Evolutionary conservation across 2,329 filamentous ascomycete genomes (phyloP).

Genomic region (Didymella glomerata): DNA sequence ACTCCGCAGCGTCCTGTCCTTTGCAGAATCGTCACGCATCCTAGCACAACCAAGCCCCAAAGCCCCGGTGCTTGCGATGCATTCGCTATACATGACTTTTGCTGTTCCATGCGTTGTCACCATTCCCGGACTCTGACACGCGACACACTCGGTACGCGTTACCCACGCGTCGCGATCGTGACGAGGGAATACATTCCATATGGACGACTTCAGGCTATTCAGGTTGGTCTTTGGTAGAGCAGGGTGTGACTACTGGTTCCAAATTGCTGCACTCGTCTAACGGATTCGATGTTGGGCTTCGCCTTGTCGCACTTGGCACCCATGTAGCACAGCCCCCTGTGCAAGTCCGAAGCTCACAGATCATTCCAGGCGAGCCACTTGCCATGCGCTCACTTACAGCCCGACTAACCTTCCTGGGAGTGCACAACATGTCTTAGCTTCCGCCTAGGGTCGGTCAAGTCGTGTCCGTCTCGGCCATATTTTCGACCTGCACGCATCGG

Average conservation of each 20-base stretch:
- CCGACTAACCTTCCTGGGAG: not conserved
- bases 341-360: constrained; percentile 10
- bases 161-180: not conserved
- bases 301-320: constrained; percentile 8
- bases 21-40: not conserved
- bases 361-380: not conserved
- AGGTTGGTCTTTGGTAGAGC: too few species aligned
- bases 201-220: not conserved
- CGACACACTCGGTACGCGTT: not conserved
- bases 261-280: not conserved
- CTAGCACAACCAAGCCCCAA: too few species aligned
- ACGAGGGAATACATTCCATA: not conserved
- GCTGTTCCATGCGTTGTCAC: not conserved
- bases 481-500: constrained; percentile 1
- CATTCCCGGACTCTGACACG: not conserved
- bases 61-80: not conserved
- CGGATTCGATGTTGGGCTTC: not conserved
- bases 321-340: constrained; percentile 10
- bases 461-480: not conserved
- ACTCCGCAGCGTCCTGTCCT: not conserved
- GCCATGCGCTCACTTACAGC: not conserved
- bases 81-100: not conserved
- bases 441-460: constrained; percentile 17
- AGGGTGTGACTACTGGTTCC: not conserved
- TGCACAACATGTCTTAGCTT: not conserved